Conservation (phyloP, 306 rosid genomes). For the Vicia villosa region DNA sequence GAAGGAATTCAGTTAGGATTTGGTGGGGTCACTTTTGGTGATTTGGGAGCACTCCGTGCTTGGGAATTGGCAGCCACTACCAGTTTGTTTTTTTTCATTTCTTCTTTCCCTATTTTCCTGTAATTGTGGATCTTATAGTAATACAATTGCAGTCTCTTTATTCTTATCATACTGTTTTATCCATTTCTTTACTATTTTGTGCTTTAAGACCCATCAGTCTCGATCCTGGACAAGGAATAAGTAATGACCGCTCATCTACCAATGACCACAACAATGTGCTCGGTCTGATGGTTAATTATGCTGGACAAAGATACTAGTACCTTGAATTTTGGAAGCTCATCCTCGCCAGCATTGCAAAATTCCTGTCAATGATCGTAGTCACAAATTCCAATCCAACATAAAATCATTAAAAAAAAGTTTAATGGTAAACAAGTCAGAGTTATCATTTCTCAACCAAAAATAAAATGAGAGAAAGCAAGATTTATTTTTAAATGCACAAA, state of each 20-base stretch:
- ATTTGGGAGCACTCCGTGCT: too few relatives aligned
- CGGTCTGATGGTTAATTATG: constrained; percentile 24
- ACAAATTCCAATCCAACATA: constrained; percentile 24
- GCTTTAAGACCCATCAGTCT: too few relatives aligned
- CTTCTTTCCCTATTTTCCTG: too few relatives aligned
- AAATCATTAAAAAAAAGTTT: constrained; percentile 6
- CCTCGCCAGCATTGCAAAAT: constrained; percentile 59
- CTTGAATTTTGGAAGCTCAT: constrained; percentile 61
- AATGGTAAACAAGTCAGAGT: constrained; percentile 14
- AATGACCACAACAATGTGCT: constrained; percentile 9
- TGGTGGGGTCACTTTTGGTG: too few relatives aligned
- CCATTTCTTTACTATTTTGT: too few relatives aligned
- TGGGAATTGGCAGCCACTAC: too few relatives aligned
- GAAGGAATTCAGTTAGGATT: too few relatives aligned
- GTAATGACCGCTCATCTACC: neutral
- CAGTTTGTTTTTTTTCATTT: too few relatives aligned
- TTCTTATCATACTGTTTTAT: too few relatives aligned
- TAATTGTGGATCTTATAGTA: too few relatives aligned
- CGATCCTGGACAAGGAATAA: neutral
- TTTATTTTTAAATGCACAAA: constrained; percentile 21
- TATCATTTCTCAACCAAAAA: neutral
- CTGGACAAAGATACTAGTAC: constrained; percentile 46
- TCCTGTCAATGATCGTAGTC: constrained; percentile 54
- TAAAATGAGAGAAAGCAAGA: constrained; percentile 24
- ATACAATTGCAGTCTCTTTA: too few relatives aligned